phyloP scores from a whole-genome alignment of 768 basidiomycete species.

The Cystofilobasidium ferigula region DNA sequence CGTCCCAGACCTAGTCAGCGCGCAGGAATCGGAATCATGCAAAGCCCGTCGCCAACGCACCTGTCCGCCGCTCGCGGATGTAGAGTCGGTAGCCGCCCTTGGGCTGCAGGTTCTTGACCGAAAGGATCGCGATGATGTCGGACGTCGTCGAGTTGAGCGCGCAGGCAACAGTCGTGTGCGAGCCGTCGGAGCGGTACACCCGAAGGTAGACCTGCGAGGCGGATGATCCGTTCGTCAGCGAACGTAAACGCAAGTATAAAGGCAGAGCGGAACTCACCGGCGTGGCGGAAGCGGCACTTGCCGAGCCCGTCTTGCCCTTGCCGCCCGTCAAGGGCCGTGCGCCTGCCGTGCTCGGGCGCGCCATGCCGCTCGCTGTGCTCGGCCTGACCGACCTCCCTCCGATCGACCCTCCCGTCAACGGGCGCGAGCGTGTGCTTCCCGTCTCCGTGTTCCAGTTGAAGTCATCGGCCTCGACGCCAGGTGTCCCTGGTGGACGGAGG shows the following conservation, averaged over 20 bases:
- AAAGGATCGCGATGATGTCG: constrained; percentile 54
- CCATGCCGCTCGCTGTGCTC: constrained; percentile 27
- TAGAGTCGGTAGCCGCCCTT: constrained; percentile 34
- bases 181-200: constrained; percentile 62
- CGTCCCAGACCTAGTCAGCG: background rate
- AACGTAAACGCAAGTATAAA: background rate
- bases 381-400: constrained; percentile 25
- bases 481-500: background rate
- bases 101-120: constrained; percentile 45
- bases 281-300: constrained; percentile 17
- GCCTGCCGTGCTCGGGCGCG: constrained; percentile 28
- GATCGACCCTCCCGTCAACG: constrained; percentile 20
- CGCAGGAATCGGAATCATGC: background rate
- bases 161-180: constrained; percentile 60
- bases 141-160: constrained; percentile 56
- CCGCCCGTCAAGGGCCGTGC: constrained; percentile 34
- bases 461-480: constrained; percentile 21
- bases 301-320: background rate
- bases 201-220: constrained; percentile 56
- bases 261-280: constrained; percentile 27
- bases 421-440: background rate
- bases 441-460: constrained; percentile 17
- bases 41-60: constrained; percentile 44
- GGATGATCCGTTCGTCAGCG: too few relatives aligned
- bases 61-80: constrained; percentile 46